A percentile compares a stretch with the other conserved stretches of the same genome.
These are phyloP conservation scores for Colletotrichum melonis DNA, from an alignment of 2,329 filamentous ascomycete species.

Conservation along the genomic window DNA sequence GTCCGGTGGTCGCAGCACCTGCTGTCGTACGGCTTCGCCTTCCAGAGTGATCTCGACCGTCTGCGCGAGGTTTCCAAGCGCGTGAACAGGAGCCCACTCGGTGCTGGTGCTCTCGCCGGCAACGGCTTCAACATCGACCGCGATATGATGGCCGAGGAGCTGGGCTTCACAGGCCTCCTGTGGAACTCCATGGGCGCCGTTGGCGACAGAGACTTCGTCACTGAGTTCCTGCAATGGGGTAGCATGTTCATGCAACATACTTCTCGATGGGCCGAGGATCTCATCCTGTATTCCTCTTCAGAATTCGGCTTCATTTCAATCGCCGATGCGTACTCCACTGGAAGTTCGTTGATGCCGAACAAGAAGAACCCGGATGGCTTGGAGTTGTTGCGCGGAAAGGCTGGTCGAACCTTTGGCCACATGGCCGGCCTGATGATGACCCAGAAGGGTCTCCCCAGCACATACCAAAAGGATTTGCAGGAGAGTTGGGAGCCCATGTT, in stretches of 20 bases:
- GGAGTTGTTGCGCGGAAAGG: conserved; percentile 78
- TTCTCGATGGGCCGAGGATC: conserved; percentile 83
- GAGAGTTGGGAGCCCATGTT: conserved; percentile 89
- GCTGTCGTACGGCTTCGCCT: conserved; percentile 78
- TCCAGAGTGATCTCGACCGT: conserved; percentile 80
- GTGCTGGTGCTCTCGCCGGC: conserved; percentile 81
- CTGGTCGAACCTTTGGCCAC: conserved; percentile 81
- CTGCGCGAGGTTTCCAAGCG: conserved; percentile 77
- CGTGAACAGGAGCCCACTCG: conserved; percentile 80
- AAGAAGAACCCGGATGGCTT: conserved; percentile 88
- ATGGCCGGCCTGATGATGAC: conserved; percentile 85
- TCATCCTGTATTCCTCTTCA: conserved; percentile 83
- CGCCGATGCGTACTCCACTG: conserved; percentile 84
- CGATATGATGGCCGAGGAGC: conserved; percentile 81
- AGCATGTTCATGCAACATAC: conserved; percentile 83
- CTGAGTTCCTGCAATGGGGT: conserved; percentile 85
- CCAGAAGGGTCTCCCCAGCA: conserved; percentile 77
- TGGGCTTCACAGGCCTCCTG: conserved; percentile 81
- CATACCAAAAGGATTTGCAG: conserved; percentile 94
- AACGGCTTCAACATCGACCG: conserved; percentile 87
- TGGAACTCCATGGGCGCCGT: conserved; percentile 84
- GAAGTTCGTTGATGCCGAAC: conserved; percentile 82
- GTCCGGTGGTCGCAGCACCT: conserved; percentile 88
- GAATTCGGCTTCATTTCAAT: conserved; percentile 83
- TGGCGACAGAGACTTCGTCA: conserved; percentile 83